Conservation (phyloP, 2,329 filamentous ascomycete species). For the Penicillium corylophilum region DNA sequence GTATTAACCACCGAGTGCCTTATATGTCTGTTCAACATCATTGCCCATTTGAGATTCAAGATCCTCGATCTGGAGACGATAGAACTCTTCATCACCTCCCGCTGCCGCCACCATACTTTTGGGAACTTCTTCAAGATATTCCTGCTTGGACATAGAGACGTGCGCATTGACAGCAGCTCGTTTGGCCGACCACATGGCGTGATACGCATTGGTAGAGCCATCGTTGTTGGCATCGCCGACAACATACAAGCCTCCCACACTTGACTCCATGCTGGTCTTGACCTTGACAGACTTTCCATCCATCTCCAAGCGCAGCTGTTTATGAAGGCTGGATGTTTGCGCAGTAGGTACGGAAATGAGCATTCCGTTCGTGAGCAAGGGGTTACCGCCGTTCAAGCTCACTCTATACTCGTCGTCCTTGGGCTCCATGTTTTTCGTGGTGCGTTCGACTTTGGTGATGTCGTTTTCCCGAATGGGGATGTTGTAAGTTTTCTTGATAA, state of each 20-base stretch:
- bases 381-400: not conserved
- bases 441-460: conserved; percentile 6
- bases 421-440: not conserved
- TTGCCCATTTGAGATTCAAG: conserved; percentile 5
- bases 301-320: conserved; percentile 8
- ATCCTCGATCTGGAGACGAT: conserved; percentile 8
- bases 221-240: conserved; percentile 3
- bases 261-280: not conserved
- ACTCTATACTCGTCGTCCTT: conserved; percentile 8
- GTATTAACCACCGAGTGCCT: conserved; percentile 1
- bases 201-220: conserved; percentile 1
- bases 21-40: conserved; percentile 9
- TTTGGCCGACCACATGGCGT: conserved; percentile 4
- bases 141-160: conserved; percentile 10
- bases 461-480: conserved; percentile 5
- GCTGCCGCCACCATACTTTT: conserved; percentile 1
- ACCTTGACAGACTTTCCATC: conserved; percentile 8
- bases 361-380: conserved; percentile 5
- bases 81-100: conserved; percentile 7
- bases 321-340: conserved; percentile 6
- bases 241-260: not conserved
- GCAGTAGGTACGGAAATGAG: conserved; percentile 3
- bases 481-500: conserved; percentile 3
- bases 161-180: not conserved
- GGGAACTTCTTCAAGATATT: conserved; percentile 8